Conservation (phyloP, 805 yeast genomes). For the Komagataella populi region DNA sequence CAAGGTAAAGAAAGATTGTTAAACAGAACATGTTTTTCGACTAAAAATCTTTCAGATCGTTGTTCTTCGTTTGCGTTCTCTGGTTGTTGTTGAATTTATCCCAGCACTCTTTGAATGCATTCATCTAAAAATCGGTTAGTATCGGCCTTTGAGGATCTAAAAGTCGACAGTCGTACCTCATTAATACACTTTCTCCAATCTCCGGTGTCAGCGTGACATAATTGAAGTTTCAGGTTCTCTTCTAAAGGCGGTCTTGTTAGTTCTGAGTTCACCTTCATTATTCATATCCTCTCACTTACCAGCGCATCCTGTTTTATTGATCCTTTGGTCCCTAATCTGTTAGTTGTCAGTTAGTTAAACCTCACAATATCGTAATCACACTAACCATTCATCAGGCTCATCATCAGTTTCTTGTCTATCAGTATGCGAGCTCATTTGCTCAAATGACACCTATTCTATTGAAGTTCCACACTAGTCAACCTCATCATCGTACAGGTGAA, state of each 20-base stretch:
- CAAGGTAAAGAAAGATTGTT: background rate
- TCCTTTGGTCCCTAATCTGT: constrained; percentile 47
- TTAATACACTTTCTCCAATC: constrained; percentile 68
- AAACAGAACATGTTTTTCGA: background rate
- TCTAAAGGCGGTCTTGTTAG: constrained; percentile 14
- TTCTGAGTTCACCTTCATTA: background rate
- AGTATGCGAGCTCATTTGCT: background rate
- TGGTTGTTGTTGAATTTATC: constrained; percentile 21
- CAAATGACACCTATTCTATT: background rate
- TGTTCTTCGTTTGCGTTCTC: constrained; percentile 23
- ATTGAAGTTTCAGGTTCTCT: constrained; percentile 55
- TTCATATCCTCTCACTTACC: constrained; percentile 19
- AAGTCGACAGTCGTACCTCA: constrained; percentile 30
- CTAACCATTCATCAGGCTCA: constrained; percentile 60
- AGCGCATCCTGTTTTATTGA: constrained; percentile 62
- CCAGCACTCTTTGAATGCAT: constrained; percentile 29
- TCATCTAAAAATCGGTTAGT: constrained; percentile 17
- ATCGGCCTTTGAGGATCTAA: background rate
- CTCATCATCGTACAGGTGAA: background rate
- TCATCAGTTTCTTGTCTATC: constrained; percentile 21
- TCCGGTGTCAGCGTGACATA: constrained; percentile 70
- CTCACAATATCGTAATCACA: constrained; percentile 1
- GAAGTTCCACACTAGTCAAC: background rate
- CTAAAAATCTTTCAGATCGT: constrained; percentile 13
- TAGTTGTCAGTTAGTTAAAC: background rate